Evolutionary conservation across 2,329 filamentous ascomycete species (phyloP), one percentile per base, ranked within the genome.

Genomic region (Hortaea werneckii): DNA sequence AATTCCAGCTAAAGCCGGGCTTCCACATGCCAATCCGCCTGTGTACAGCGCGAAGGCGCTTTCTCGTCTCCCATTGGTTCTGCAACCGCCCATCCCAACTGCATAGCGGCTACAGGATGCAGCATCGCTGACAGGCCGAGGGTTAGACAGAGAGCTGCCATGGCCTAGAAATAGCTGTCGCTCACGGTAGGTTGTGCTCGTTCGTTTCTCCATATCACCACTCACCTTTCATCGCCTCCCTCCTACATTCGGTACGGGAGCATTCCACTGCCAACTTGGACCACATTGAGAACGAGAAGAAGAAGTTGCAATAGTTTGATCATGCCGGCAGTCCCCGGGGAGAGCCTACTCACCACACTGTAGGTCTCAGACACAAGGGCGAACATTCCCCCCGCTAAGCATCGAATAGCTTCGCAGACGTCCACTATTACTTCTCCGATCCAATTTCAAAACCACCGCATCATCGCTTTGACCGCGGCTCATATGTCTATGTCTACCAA

Each of bases 401-500:
- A 20, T 20, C 20, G 20, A 20, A 20, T 20, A 89, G 85, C 58
- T 88, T 86, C 58, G 83, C 78, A 51, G 85, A 90, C 59, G 63
- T 88, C 44, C 85, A 89, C 64, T 89, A 88, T 65, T 87, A 80
- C 65, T 87, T 88, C 66, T 75, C 77, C 27, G 75, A 80, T n/a
- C 80, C 82, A 2, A 73, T 74, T 5, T 71, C 75, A 46, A 79
- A 75, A 46, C 84, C 85, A 29, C 78, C 75, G n/a, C 85, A 89
- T 63, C 83, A 89, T 64, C 80, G 85, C 43, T 89, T 90, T 64
- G 82, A 87, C 64, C 85, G 84, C 63, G 77, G 80, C 40, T 88
- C 83, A 6, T 89, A 89, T 62, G 76, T 89, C 47, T 89, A 89
- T 60, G 70, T 89, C 5, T 88, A 87, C 62, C 82, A 88, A 64